Evolutionary conservation across 495 filamentous ascomycete species (phyloP).

Genomic region (Talaromyces proteolyticus): DNA sequence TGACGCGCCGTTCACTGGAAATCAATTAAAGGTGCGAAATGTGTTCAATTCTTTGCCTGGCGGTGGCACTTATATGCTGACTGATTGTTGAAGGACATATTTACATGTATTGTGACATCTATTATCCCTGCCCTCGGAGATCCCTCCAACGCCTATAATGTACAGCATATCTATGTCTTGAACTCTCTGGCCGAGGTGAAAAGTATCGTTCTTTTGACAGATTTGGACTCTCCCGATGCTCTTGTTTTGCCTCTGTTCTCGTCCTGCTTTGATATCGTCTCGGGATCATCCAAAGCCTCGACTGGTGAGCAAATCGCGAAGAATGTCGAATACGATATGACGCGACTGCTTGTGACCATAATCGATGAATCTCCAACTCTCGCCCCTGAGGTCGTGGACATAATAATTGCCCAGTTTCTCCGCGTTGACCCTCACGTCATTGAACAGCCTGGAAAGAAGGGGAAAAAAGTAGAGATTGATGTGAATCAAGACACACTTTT

Average conservation of each 20-base stretch:
- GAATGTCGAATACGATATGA: conserved; percentile 91
- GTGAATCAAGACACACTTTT: conserved; percentile 74
- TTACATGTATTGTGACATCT: conserved; percentile 76
- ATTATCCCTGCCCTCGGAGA: conserved; percentile 83
- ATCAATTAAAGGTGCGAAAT: conserved; percentile 74
- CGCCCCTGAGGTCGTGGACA: conserved; percentile 79
- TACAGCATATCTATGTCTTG: conserved; percentile 85
- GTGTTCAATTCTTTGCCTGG: neutral
- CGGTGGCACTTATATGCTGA: conserved; percentile 4
- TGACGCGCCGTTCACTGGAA: conserved; percentile 86
- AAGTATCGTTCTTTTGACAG: conserved; percentile 89
- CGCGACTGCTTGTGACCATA: conserved; percentile 70
- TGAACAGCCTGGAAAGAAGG: conserved; percentile 39
- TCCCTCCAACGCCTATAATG: conserved; percentile 85
- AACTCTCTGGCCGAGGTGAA: conserved; percentile 86
- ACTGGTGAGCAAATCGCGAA: conserved; percentile 77
- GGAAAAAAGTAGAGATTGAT: conserved; percentile 57
- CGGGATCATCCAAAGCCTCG: conserved; percentile 63
- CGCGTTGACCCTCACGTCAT: conserved; percentile 64
- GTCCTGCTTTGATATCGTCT: conserved; percentile 87
- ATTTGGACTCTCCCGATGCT: conserved; percentile 71
- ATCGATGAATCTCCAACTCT: conserved; percentile 83
- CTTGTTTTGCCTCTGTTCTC: conserved; percentile 78
- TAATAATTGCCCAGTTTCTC: conserved; percentile 92
- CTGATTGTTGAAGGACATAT: conserved; percentile 78